Conservation (phyloP, 345 rosid species). For the Clarkia xantiana region DNA sequence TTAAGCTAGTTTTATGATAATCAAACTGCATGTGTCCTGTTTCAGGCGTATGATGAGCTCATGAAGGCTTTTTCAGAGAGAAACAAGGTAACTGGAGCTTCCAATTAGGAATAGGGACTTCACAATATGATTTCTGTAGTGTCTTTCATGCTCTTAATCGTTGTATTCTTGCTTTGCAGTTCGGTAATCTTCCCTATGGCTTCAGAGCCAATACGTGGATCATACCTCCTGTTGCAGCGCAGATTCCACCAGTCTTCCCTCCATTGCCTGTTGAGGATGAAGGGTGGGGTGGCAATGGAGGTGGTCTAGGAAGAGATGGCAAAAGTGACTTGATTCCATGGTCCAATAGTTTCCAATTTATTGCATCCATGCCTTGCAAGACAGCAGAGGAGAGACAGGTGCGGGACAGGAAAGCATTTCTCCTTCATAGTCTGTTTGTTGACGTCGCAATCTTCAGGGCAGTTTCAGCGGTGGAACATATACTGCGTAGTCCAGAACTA, state of each 20-base stretch:
- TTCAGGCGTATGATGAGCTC: conserved; percentile 76
- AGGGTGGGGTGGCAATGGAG: conserved; percentile 89
- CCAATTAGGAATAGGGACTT: too few species aligned
- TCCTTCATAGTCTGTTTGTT: conserved; percentile 87
- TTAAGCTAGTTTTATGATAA: background rate
- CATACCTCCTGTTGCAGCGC: conserved; percentile 66
- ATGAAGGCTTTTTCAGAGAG: conserved; percentile 81
- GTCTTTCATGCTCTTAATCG: background rate
- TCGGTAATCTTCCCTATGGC: conserved; percentile 96
- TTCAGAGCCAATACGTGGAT: conserved; percentile 99
- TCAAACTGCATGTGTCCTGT: conserved; percentile 3
- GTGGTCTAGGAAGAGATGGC: conserved; percentile 83
- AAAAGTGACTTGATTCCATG: conserved; percentile 65
- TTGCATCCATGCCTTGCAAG: conserved; percentile 84
- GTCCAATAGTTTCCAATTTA: conserved; percentile 58
- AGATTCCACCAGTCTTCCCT: conserved; percentile 52
- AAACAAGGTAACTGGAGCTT: conserved; percentile 51
- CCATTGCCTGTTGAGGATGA: conserved; percentile 79
- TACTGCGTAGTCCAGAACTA: conserved; percentile 27
- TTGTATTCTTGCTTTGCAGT: conserved; percentile 32
- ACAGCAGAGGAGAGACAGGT: conserved; percentile 86
- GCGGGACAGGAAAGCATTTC: conserved; percentile 88
- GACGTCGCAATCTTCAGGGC: conserved; percentile 81
- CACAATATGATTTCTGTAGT: background rate
- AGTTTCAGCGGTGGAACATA: conserved; percentile 56